Percentiles rank a stretch among this genome's conserved stretches.
Evolutionary conservation across 441 rosid species (phyloP).

Genomic region (Pelargonium australe): DNA sequence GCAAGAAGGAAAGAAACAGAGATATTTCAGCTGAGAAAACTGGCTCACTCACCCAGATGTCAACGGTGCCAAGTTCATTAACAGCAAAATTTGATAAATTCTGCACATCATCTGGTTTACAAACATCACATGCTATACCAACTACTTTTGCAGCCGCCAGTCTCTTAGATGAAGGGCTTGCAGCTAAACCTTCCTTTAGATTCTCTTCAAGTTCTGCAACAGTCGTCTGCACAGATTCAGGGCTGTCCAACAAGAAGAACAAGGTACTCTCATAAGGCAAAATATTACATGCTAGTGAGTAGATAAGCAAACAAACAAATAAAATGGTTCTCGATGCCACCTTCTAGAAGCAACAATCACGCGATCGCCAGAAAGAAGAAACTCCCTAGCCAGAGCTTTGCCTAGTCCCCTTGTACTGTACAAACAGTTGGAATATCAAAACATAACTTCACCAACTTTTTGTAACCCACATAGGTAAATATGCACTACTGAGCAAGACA

Average conservation of each 20-base stretch:
- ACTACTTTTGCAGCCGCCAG: conserved; percentile 57
- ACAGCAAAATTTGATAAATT: conserved; percentile 65
- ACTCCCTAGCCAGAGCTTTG: conserved; percentile 90
- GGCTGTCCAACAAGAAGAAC: conserved; percentile 33
- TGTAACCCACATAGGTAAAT: no score
- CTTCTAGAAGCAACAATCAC: conserved; percentile 87
- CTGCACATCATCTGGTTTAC: conserved; percentile 55
- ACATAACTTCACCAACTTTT: conserved; percentile 10
- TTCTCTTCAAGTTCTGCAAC: conserved; percentile 70
- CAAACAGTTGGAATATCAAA: conserved; percentile 20
- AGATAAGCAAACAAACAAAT: neutral
- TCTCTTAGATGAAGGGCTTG: conserved; percentile 37
- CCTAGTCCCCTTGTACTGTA: conserved; percentile 86
- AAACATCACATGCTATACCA: conserved; percentile 81
- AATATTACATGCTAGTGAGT: neutral
- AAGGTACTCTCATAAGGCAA: neutral
- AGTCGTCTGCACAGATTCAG: conserved; percentile 64
- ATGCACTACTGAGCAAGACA: neutral
- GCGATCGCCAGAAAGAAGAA: conserved; percentile 84
- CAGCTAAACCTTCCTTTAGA: conserved; percentile 51
- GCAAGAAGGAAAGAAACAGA: neutral
- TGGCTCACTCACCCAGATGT: conserved; percentile 63
- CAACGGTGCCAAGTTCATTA: conserved; percentile 65
- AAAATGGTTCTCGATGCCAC: conserved; percentile 27
- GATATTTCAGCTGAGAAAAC: neutral